Percentiles rank a stretch among this genome's conserved stretches.
Conservation (phyloP, 192 early-diverging fungal genomes). For the Mortierella antarctica region DNA sequence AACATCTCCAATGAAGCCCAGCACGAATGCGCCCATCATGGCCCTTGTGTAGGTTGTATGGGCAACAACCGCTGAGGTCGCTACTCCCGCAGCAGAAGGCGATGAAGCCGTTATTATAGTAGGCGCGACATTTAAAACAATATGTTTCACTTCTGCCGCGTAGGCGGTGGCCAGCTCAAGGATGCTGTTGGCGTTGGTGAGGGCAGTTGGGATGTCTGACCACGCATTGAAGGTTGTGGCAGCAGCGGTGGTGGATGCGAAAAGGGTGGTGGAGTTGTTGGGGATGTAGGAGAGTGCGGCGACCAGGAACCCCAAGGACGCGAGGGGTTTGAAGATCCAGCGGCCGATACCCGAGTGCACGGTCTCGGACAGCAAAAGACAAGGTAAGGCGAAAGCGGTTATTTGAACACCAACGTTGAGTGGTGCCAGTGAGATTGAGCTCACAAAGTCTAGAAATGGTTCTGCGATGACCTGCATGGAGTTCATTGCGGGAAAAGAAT, state of each 20-base stretch:
- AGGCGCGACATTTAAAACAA: slow-evolving; percentile 16
- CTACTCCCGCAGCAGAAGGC: not conserved
- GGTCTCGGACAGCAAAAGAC: slow-evolving; percentile 34
- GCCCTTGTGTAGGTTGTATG: slow-evolving; percentile 40
- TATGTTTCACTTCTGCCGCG: slow-evolving; percentile 15
- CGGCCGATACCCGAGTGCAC: slow-evolving; percentile 17
- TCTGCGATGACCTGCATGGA: not conserved
- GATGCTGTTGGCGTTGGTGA: slow-evolving; percentile 2
- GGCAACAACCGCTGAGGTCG: not conserved
- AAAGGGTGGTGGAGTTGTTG: not conserved
- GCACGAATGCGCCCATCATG: slow-evolving; percentile 37
- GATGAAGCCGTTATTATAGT: not conserved
- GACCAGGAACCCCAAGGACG: slow-evolving; percentile 44
- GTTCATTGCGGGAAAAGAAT: not conserved
- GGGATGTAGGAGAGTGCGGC: slow-evolving; percentile 45
- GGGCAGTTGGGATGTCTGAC: not conserved
- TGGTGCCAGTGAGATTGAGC: slow-evolving; percentile 21
- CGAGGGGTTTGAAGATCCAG: slow-evolving; percentile 42
- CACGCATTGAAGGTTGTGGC: slow-evolving; percentile 1
- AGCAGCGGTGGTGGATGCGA: slow-evolving; percentile 8
- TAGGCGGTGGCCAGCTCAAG: slow-evolving; percentile 5
- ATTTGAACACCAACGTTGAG: slow-evolving; percentile 43
- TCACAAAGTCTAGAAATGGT: slow-evolving; percentile 24
- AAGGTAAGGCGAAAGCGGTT: slow-evolving; percentile 38
- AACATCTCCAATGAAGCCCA: slow-evolving; percentile 41